Evolutionary conservation across 108 stramenopile species (phyloP).

Genomic region (Nannochloropsis salina): DNA sequence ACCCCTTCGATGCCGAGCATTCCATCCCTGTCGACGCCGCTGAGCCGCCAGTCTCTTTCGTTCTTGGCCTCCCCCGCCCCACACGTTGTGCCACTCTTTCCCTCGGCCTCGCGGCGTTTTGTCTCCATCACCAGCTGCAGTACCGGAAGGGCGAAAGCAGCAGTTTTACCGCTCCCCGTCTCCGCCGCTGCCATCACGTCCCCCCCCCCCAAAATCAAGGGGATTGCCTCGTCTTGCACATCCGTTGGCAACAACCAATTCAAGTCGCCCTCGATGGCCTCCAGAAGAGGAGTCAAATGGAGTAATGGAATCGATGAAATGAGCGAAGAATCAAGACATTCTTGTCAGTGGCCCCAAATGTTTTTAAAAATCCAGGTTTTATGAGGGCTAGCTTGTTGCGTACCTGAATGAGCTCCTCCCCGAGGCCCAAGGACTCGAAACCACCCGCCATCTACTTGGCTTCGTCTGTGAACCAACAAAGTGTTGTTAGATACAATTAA

Average conservation of each 20-base stretch:
- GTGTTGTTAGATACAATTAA: too few relatives aligned
- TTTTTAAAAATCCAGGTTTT: too few relatives aligned
- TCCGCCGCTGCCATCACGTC: conserved; percentile 80
- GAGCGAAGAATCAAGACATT: too few relatives aligned
- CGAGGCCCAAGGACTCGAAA: conserved; percentile 49
- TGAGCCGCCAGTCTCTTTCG: conserved; percentile 35
- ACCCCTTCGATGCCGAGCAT: conserved; percentile 32
- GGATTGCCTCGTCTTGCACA: conserved; percentile 61
- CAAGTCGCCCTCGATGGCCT: conserved; percentile 47
- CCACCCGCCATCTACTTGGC: conserved; percentile 51
- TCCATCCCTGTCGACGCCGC: conserved; percentile 45
- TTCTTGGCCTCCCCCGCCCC: not conserved
- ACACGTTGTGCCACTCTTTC: not conserved
- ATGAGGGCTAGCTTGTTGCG: not conserved
- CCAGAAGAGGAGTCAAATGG: too few relatives aligned
- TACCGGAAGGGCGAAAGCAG: conserved; percentile 72
- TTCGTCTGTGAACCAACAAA: too few relatives aligned
- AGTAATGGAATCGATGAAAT: too few relatives aligned
- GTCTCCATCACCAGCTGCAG: conserved; percentile 51
- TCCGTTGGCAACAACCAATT: conserved; percentile 53
- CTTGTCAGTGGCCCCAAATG: too few relatives aligned
- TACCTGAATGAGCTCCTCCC: conserved; percentile 50
- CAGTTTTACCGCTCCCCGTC: conserved; percentile 89
- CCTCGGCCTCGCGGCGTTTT: not conserved
- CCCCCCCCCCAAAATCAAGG: conserved; percentile 65